phyloP scores from a whole-genome alignment of 2,329 filamentous ascomycete genomes.

The Tympanopsis confertula region DNA sequence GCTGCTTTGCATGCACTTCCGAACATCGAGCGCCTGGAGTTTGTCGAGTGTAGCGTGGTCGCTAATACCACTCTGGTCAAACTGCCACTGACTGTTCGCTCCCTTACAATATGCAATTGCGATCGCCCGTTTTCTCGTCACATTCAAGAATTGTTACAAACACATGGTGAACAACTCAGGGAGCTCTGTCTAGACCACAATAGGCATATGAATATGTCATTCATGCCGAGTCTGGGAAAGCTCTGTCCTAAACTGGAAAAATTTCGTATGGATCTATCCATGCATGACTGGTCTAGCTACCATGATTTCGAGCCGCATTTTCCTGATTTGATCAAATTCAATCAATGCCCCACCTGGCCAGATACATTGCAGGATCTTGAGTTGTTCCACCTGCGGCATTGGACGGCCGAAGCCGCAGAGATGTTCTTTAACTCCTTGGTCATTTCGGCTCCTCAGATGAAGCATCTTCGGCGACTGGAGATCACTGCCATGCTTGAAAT shows the following conservation, averaged over 20 bases:
- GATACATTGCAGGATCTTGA: not conserved
- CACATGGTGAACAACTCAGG: not conserved
- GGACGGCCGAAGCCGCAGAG: not conserved
- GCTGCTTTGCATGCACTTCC: not conserved
- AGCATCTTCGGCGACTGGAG: not conserved
- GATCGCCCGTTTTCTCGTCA: not conserved
- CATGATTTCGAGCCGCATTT: slow-evolving; percentile 1
- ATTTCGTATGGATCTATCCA: not conserved
- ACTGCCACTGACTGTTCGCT: not conserved
- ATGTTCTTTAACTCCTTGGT: not conserved
- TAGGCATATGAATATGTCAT: not conserved
- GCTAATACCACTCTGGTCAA: not conserved
- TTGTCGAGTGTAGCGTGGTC: not conserved
- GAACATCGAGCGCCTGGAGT: not conserved
- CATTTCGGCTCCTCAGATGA: not conserved
- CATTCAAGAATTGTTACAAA: not conserved
- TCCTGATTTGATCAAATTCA: not conserved
- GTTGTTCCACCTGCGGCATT: not conserved
- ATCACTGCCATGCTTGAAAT: not conserved
- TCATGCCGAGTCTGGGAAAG: not conserved
- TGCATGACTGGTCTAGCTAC: slow-evolving; percentile 1
- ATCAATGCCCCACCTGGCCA: not conserved
- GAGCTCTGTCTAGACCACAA: not conserved
- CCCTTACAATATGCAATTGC: not conserved
- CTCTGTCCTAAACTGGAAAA: not conserved